Evolutionary conservation across 306 rosid genomes (phyloP), one percentile per base, ranked within the genome.

Genomic region (Quercus dentata): DNA sequence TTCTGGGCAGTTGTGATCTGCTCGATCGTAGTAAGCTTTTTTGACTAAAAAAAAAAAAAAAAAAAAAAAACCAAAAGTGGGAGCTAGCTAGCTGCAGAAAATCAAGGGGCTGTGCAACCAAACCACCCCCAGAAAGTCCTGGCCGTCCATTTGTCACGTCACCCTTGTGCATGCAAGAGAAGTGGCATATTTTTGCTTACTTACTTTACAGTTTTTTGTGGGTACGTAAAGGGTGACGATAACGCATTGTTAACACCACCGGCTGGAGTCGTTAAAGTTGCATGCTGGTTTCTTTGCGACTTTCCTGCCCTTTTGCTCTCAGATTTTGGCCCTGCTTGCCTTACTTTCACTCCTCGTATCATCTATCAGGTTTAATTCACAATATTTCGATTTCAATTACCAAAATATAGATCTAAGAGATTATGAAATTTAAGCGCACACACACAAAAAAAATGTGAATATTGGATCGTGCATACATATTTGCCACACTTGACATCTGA

Each of bases 301-400:
- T 93, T 93, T 78, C 89, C 94, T 4, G 85, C 78, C 84, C 83
- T 86, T 74, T 88, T 87, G 76, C 68, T 85, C 83, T 92, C 99
- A 56, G 92, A 58, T 76, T 91, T 95, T 28, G 78, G 56, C 56
- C 94, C 97, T 21, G 80, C 88, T 84, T 91, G 92, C 83, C 97
- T 82, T 69, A 93, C 99, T 77, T 93, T 93, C 79, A 95, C 99
- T 86, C 99, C 99, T 89, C 98, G 88, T 74, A 95, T 95, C 99
- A 95, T 85, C 99, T 89, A 64, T 78, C 38, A 55, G 1, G 6
- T 21, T 31, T 63, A 3, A 71, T 44, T 5, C 35, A 51, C 11
- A 18, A 2, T 41, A 68, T 8, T 35, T 69, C 71, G 44, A 14
- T 75, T 56, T 63, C 11, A 41, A 52, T 62, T 63, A 12, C 51